Conservation (phyloP, 257 asterid species). For the Fraxinus anomala region DNA sequence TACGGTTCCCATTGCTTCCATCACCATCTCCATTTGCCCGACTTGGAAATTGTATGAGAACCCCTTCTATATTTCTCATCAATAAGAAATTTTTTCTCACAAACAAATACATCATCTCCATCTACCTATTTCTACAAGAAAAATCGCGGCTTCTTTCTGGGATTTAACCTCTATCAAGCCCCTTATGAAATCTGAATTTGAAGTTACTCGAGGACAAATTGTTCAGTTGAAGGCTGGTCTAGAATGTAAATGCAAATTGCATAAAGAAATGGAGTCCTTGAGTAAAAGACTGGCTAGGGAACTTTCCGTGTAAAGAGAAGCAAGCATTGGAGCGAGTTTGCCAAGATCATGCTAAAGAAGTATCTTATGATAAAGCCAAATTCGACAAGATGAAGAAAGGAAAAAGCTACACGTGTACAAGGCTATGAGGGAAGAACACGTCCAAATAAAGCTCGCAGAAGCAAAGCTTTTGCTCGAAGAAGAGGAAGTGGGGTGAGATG, state of each 20-base stretch:
- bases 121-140: slow-evolving; percentile 68
- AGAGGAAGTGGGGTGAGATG: background rate
- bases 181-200: slow-evolving; percentile 66
- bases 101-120: slow-evolving; percentile 65
- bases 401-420: slow-evolving; percentile 76
- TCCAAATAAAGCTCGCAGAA: slow-evolving; percentile 78
- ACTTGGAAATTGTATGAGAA: slow-evolving; percentile 85
- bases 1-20: slow-evolving; percentile 33
- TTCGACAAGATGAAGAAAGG: slow-evolving; percentile 57
- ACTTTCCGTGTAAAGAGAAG: slow-evolving; percentile 56
- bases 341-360: slow-evolving; percentile 51
- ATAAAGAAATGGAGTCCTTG: slow-evolving; percentile 47
- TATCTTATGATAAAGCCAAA: slow-evolving; percentile 42
- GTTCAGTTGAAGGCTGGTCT: slow-evolving; percentile 41
- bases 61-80: slow-evolving; percentile 54
- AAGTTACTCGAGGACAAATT: slow-evolving; percentile 49
- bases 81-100: slow-evolving; percentile 20
- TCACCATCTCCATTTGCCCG: slow-evolving; percentile 40
- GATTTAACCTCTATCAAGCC: slow-evolving; percentile 68
- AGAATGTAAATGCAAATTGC: slow-evolving; percentile 38
- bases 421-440: slow-evolving; percentile 78
- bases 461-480: slow-evolving; percentile 65
- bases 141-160: slow-evolving; percentile 75
- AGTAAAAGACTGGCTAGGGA: slow-evolving; percentile 52
- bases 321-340: slow-evolving; percentile 52